Conservation (phyloP, 2,329 filamentous ascomycete genomes). For the Clathrospora elynae region DNA sequence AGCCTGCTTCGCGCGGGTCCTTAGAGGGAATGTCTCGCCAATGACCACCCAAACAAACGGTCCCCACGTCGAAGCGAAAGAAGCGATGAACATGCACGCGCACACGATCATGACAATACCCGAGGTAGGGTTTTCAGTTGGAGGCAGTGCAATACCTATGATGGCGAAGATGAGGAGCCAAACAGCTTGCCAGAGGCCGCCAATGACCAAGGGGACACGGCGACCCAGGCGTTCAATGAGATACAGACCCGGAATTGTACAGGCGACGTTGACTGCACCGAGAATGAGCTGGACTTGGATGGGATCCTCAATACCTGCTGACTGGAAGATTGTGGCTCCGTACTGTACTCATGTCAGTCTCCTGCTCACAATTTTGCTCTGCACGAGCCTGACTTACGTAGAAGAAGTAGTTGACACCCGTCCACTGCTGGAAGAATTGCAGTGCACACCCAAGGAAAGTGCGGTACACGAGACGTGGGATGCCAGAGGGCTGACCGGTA, state of each 20-base stretch:
- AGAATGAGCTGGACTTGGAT: slow-evolving; percentile 52
- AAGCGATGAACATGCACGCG: slow-evolving; percentile 75
- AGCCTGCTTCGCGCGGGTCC: slow-evolving; percentile 43
- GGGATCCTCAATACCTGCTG: slow-evolving; percentile 68
- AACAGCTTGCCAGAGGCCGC: slow-evolving; percentile 69
- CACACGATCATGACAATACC: slow-evolving; percentile 74
- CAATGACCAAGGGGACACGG: slow-evolving; percentile 69
- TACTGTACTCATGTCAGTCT: slow-evolving; percentile 56
- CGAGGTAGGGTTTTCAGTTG: slow-evolving; percentile 48
- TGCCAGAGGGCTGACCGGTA: slow-evolving; percentile 43
- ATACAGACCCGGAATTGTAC: slow-evolving; percentile 70
- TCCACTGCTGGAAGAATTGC: slow-evolving; percentile 44
- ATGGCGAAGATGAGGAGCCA: slow-evolving; percentile 66
- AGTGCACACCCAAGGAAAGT: slow-evolving; percentile 38
- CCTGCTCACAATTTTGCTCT: not conserved
- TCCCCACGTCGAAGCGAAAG: slow-evolving; percentile 70
- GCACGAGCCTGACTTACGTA: slow-evolving; percentile 23
- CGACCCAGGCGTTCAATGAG: slow-evolving; percentile 71
- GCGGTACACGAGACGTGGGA: slow-evolving; percentile 48
- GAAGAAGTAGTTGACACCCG: slow-evolving; percentile 60
- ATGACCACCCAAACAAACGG: slow-evolving; percentile 60
- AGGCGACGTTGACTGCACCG: slow-evolving; percentile 68
- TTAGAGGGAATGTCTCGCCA: slow-evolving; percentile 41
- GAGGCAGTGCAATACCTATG: slow-evolving; percentile 49
- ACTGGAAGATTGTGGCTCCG: slow-evolving; percentile 69